Conservation (phyloP, 306 rosid species). For the Oxytropis ochrocephala region DNA sequence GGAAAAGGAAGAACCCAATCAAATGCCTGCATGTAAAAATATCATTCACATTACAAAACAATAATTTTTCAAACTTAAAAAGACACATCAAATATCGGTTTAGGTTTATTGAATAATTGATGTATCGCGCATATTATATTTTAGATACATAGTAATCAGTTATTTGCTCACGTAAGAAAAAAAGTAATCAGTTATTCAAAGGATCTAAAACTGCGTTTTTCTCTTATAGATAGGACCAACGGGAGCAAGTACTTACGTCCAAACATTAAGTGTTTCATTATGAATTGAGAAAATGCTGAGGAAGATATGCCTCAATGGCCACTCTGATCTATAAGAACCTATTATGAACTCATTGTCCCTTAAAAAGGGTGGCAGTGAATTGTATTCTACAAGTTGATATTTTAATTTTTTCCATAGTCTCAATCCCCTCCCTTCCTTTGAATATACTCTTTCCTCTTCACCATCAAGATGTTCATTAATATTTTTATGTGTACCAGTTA, state of each 20-base stretch:
- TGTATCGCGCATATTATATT: no score
- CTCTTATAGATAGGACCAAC: no score
- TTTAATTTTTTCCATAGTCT: conserved; percentile 33
- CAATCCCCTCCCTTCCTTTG: conserved; percentile 27
- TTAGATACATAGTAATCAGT: no score
- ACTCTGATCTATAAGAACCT: conserved; percentile 48
- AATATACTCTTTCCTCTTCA: conserved; percentile 20
- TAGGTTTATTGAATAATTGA: no score
- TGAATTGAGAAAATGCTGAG: conserved; percentile 60
- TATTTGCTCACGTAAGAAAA: no score
- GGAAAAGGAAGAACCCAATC: conserved; percentile 63
- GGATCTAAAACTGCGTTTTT: no score
- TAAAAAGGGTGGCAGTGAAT: conserved; percentile 43
- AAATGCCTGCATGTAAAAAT: conserved; percentile 57
- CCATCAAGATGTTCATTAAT: background rate
- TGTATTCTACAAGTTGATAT: conserved; percentile 50
- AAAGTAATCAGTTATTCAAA: no score
- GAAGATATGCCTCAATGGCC: conserved; percentile 56
- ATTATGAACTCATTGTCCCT: conserved; percentile 60
- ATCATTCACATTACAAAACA: background rate
- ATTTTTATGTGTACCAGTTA: background rate
- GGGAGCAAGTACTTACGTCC: conserved; percentile 48
- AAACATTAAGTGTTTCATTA: conserved; percentile 63
- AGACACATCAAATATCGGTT: no score
- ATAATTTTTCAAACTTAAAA: background rate